Evolutionary conservation across 768 basidiomycete genomes (phyloP), one percentile per base, ranked within the genome.

Genomic region (Lentinula raphanica): DNA sequence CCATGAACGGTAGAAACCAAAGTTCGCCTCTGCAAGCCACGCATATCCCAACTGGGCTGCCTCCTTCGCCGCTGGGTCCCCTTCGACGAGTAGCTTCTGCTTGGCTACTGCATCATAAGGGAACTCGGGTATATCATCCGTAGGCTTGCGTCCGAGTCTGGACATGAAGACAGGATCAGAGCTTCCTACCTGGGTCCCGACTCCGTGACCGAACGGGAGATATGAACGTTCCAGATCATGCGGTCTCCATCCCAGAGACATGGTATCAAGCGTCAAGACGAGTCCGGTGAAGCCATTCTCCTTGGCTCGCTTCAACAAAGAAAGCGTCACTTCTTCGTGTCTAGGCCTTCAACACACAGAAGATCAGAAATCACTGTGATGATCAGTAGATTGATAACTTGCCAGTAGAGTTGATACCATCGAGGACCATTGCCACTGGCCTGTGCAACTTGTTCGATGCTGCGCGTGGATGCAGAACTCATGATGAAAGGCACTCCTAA

Each of bases 401-500:
- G 86, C 88, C 90, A 90, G 68, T 93, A 92, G 1, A 92, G 78
- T 67, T 93, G 91, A 68, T 81, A 92, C 89, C 90, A 92, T 32
- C 90, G 76, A 31, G 80, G 76, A 0, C 86, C 82, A 51, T 80
- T 72, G 5, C 85, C 88, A 62, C 86, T 91, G 27, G 83, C 92
- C 40, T 76, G 66, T 2, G 85, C 92, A n/a, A 93, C 85, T 44
- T 83, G 82, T 67, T 93, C 91, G 59, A 94, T 87, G 9, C 84
- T 81, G 25, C 87, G 81, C 28, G 79, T 75, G 1, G 87, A 79
- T 3, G 91, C 90, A 0, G 90, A 87, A 63, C 89, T 91, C 70
- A 94, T 78, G 62, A 88, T 84, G 65, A 80, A 86, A 0, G 90
- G 86, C 3, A 94, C 71, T 0, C 81, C 80, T 3, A 90, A 72